Percentiles rank a stretch among this genome's conserved stretches.
These are phyloP conservation scores for Biscutella laevigata DNA, from an alignment of 441 rosid genomes.

Conservation along the genomic window DNA sequence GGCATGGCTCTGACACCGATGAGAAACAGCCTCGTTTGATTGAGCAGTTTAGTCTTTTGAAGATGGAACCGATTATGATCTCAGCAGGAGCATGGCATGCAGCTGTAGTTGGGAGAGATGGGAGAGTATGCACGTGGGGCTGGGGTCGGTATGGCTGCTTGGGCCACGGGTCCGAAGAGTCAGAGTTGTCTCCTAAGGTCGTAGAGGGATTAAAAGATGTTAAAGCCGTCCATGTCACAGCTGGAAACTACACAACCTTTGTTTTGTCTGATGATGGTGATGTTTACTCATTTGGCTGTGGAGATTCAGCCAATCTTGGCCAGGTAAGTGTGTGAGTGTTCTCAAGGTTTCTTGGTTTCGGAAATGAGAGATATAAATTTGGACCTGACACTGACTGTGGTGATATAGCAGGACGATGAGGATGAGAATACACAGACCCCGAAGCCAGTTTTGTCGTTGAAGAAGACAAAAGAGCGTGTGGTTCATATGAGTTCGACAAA, in stretches of 20 bases:
- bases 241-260: constrained; percentile 83
- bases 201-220: constrained; percentile 56
- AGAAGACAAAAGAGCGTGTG: constrained; percentile 55
- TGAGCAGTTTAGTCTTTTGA: constrained; percentile 57
- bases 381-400: too few relatives aligned
- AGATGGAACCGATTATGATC: constrained; percentile 70
- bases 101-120: constrained; percentile 82
- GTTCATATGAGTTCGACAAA: constrained; percentile 83
- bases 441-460: constrained; percentile 53
- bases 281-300: constrained; percentile 84
- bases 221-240: constrained; percentile 73
- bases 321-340: constrained; percentile 30
- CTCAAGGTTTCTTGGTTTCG: background rate
- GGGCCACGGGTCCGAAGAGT: constrained; percentile 82
- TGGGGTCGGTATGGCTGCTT: constrained; percentile 92
- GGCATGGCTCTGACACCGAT: constrained; percentile 63
- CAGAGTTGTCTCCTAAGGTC: constrained; percentile 62
- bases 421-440: constrained; percentile 62
- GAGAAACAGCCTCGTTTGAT: constrained; percentile 85
- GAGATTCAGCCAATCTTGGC: constrained; percentile 77
- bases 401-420: constrained; percentile 63
- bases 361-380: too few relatives aligned
- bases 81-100: constrained; percentile 98
- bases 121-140: constrained; percentile 96
- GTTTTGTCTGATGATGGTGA: constrained; percentile 77